Evolutionary conservation across 371 early-diverging fungal species (phyloP).

Genomic region (Choanephora cucurbitarum): DNA sequence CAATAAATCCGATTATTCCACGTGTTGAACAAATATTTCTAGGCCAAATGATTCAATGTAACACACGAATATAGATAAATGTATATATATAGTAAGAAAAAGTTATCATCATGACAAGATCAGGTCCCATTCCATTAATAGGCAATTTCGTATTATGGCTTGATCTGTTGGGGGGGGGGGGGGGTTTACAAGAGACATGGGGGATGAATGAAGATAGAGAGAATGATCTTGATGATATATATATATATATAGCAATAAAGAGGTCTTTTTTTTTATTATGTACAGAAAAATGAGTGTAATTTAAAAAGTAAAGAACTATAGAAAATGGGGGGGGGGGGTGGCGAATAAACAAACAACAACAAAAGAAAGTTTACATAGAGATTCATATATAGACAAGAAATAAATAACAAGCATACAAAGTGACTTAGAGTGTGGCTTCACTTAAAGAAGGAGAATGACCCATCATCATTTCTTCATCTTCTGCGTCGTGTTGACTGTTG

Average conservation of each 20-base stretch:
- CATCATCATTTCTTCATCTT: constrained; percentile 21
- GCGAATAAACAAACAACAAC: neutral
- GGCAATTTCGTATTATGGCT: no score
- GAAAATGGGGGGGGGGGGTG: neutral
- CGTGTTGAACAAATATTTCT: no score
- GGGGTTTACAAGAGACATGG: no score
- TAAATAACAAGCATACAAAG: neutral
- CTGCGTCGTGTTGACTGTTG: constrained; percentile 24
- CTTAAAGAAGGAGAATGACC: constrained; percentile 14
- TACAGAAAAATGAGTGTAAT: neutral
- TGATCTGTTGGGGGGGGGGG: no score
- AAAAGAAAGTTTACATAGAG: constrained; percentile 5
- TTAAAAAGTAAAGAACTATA: neutral
- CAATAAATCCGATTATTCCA: no score
- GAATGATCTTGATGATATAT: no score
- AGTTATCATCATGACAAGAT: no score
- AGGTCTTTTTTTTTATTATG: neutral
- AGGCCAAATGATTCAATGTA: no score
- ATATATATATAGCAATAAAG: no score
- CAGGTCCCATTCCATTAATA: no score
- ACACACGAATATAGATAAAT: neutral
- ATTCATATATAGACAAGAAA: constrained; percentile 11
- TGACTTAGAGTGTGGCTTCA: constrained; percentile 10
- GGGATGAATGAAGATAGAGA: no score
- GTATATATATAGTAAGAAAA: neutral